These are phyloP conservation scores for Colletotrichum sp. DNA, from an alignment of 2,329 filamentous ascomycete species.

Conservation along the genomic window DNA sequence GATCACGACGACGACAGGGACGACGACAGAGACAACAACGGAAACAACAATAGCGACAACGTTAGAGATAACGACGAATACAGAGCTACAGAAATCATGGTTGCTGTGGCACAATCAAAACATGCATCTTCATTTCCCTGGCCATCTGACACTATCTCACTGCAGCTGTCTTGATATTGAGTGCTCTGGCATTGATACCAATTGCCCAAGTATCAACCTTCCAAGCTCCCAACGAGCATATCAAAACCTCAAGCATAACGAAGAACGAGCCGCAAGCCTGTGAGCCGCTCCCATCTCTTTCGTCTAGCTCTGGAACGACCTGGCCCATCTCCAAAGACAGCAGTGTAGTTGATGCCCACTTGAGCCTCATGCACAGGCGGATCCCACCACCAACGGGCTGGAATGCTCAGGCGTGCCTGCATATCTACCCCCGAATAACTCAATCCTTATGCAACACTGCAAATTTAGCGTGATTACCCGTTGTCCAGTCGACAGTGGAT, in stretches of 20 bases:
- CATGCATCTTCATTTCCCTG: neutral
- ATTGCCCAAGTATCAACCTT: neutral
- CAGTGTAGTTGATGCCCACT: neutral
- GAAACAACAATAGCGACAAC: neutral
- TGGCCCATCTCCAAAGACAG: neutral
- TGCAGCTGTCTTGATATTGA: neutral
- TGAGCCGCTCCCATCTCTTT: neutral
- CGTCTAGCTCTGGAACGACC: neutral
- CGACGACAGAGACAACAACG: neutral
- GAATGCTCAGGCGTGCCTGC: neutral
- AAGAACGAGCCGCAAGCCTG: neutral
- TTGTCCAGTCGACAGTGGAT: constrained; percentile 16
- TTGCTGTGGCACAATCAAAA: neutral
- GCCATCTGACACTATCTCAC: neutral
- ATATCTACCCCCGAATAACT: neutral
- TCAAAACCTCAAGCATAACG: rapidly evolving
- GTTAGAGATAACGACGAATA: neutral
- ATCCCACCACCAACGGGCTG: neutral
- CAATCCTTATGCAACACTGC: neutral
- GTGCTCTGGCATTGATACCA: neutral
- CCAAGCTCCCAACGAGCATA: neutral
- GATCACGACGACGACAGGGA: neutral
- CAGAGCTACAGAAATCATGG: neutral
- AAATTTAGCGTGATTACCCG: neutral
- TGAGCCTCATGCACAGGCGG: neutral